Conservation (phyloP, 2,329 filamentous ascomycete genomes). For the Fusarium compactum region DNA sequence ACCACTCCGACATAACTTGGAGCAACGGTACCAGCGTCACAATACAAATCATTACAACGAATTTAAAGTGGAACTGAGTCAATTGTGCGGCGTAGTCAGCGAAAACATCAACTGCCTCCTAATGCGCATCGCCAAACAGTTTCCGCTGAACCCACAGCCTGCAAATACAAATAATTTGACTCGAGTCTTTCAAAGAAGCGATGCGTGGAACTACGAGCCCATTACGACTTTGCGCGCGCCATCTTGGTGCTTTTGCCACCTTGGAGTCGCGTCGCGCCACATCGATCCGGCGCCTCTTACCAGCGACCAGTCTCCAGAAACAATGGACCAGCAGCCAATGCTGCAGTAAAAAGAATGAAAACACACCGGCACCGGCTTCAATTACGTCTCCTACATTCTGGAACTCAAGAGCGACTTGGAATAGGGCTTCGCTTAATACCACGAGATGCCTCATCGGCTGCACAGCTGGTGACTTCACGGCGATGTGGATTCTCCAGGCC, state of each 20-base stretch:
- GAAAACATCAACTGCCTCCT: neutral
- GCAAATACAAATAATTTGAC: neutral
- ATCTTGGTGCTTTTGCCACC: accelerated
- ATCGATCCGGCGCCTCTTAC: neutral
- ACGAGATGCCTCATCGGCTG: slow-evolving; percentile 67
- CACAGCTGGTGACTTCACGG: slow-evolving; percentile 66
- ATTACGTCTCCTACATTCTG: slow-evolving; percentile 48
- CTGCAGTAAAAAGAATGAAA: slow-evolving; percentile 13
- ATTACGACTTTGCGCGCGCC: neutral
- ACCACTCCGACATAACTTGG: too few species aligned
- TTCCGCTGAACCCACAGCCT: neutral
- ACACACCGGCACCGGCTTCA: neutral
- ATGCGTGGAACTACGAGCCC: accelerated
- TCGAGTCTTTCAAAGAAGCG: accelerated
- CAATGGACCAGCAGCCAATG: slow-evolving; percentile 27
- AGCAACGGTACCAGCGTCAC: too few species aligned
- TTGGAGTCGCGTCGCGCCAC: neutral
- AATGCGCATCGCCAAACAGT: neutral
- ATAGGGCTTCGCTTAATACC: slow-evolving; percentile 65
- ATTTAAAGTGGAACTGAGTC: slow-evolving; percentile 28
- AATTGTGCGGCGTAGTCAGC: slow-evolving; percentile 6
- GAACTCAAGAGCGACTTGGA: slow-evolving; percentile 56
- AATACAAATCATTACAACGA: too few species aligned
- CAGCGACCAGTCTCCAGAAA: slow-evolving; percentile 4
- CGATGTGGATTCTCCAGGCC: slow-evolving; percentile 66